Evolutionary conservation across 257 asterid species (phyloP), one percentile per base, ranked within the genome.

Genomic region (Linderniella brevidens): DNA sequence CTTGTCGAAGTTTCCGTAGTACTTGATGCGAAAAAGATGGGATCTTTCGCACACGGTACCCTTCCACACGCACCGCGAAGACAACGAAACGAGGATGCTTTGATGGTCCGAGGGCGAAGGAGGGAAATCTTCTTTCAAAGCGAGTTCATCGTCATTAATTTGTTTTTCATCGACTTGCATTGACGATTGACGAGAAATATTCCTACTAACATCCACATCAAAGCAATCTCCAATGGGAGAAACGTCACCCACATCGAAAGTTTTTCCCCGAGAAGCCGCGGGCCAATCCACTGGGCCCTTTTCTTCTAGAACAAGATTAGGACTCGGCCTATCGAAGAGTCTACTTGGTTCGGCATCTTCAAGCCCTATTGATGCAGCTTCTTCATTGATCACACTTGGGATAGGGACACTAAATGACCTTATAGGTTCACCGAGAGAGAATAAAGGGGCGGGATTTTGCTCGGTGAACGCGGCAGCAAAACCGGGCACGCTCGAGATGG

Each of bases 21-120:
- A 88, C 73, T 80, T 84, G 48, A 88, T 80, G 50, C 95, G 92
- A 55, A 78, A 76, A 54, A 88, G 77, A 68, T 80, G 93, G 13
- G 95, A 76, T 60, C 85, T 80, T 69, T 88, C 94, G 52, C 98
- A 88, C 48, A 88, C 93, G 45, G 92, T 78, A 50, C 98, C 98
- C 56, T 88, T 84, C 98, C 94, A 78, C 49, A 88, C 80, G 57
- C 96, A 84, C 54, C 94, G 68, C 1, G 98, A 84, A 20, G 94
- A 88, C 52, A 84, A 65, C 56, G 98, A 76, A 52, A 88, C 98
- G 60, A 88, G 62, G 66, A 88, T 88, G 72, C 96, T 84, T 64
- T 81, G 95, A 64, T 76, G 83, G 57, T 88, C 93, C 29, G 98
- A 76, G 17, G 94, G 92, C 57, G 93, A 71, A 32, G 96, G 93